Evolutionary conservation across 2,329 filamentous ascomycete genomes (phyloP).

Genomic region (Geoglossum cookeanum): DNA sequence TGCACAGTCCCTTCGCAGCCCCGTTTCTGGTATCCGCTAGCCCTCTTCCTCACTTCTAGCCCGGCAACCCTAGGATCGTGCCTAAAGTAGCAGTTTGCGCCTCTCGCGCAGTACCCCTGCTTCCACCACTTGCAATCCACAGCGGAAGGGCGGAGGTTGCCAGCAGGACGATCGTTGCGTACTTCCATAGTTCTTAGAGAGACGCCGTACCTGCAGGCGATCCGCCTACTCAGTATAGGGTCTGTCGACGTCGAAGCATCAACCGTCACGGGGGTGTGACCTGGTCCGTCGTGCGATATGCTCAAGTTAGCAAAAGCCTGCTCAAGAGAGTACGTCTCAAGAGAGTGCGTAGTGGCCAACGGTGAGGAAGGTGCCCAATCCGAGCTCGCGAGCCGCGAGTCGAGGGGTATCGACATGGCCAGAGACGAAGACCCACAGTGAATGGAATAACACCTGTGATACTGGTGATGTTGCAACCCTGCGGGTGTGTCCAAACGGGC

Average conservation of each 20-base stretch:
- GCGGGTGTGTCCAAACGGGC: background rate
- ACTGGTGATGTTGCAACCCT: background rate
- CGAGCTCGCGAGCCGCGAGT: background rate
- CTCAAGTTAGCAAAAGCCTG: background rate
- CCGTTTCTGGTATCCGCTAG: conserved; percentile 4
- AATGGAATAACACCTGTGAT: background rate
- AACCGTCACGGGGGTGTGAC: background rate
- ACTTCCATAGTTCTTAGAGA: background rate
- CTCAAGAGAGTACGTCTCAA: background rate
- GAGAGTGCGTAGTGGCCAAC: background rate
- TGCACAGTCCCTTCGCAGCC: conserved; percentile 4
- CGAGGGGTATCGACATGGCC: background rate
- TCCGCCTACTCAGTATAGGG: background rate
- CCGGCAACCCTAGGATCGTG: conserved; percentile 9
- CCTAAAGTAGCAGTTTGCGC: conserved; percentile 8
- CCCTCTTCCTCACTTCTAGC: conserved; percentile 6
- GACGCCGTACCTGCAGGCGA: background rate
- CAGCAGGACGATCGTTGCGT: background rate
- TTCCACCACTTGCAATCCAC: conserved; percentile 9
- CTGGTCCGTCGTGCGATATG: background rate
- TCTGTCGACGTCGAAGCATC: background rate
- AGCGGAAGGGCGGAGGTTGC: background rate
- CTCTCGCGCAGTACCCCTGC: conserved; percentile 10
- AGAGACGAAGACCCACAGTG: background rate
- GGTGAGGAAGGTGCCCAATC: background rate